phyloP scores from a whole-genome alignment of 345 rosid species.

The Crucihimalaya himalaica region DNA sequence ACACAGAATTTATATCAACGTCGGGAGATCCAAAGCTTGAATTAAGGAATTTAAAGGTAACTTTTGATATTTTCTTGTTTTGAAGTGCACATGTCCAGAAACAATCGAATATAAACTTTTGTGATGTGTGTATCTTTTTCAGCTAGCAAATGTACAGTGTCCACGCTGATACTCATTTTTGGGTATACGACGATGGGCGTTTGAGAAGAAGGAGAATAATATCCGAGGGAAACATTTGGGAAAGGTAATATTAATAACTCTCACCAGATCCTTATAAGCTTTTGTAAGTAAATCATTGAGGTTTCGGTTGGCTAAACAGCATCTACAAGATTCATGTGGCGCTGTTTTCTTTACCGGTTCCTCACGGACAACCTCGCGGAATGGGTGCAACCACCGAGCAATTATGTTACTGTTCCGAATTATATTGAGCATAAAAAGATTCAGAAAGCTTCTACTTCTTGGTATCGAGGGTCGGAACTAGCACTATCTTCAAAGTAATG shows the following conservation, averaged over 20 bases:
- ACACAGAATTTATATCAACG: conserved; percentile 83
- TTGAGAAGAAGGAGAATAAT: conserved; percentile 97
- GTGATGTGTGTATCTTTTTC: conserved; percentile 39
- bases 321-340: conserved; percentile 78
- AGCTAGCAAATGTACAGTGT: conserved; percentile 86
- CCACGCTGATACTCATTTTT: conserved; percentile 88
- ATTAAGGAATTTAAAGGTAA: conserved; percentile 76
- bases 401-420: conserved; percentile 67
- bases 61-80: not conserved
- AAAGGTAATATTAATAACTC: conserved; percentile 51
- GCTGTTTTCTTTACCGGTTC: conserved; percentile 91
- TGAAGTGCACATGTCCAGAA: not conserved
- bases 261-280: not conserved
- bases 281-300: not conserved
- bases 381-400: conserved; percentile 73
- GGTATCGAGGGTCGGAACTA: conserved; percentile 94
- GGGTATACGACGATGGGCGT: conserved; percentile 91
- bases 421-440: conserved; percentile 78
- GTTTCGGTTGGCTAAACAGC: conserved; percentile 55
- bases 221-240: conserved; percentile 92
- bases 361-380: conserved; percentile 68
- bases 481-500: conserved; percentile 89
- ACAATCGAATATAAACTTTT: not conserved
- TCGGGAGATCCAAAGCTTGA: conserved; percentile 88
- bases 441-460: conserved; percentile 85